phyloP scores from a whole-genome alignment of 2,329 filamentous ascomycete species.

The Bipolaris oryzae region DNA sequence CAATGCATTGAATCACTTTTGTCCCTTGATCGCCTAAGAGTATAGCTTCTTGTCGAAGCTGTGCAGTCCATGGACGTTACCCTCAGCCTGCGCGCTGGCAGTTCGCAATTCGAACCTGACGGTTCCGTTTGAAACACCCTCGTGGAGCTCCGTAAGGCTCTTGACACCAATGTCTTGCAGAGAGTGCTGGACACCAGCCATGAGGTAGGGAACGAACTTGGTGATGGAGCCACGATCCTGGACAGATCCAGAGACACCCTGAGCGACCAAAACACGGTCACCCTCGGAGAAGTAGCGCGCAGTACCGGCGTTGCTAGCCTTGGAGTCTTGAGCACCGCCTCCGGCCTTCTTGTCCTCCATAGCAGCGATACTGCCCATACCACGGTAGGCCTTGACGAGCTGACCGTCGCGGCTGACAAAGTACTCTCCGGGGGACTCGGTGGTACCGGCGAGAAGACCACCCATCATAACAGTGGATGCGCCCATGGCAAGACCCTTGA shows the following conservation, averaged over 20 bases:
- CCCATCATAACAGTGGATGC: constrained; percentile 99
- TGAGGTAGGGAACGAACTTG: constrained; percentile 95
- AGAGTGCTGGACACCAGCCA: constrained; percentile 95
- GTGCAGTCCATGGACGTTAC: constrained; percentile 94
- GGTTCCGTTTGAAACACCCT: constrained; percentile 72
- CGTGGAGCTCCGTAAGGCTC: constrained; percentile 78
- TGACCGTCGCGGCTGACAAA: constrained; percentile 96
- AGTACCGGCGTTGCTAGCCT: constrained; percentile 86
- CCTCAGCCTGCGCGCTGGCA: constrained; percentile 92
- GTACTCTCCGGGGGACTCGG: constrained; percentile 94
- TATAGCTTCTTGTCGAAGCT: constrained; percentile 99
- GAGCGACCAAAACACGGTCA: constrained; percentile 90
- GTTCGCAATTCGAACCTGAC: constrained; percentile 95
- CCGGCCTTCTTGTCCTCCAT: constrained; percentile 99
- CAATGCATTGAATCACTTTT: constrained; percentile 33
- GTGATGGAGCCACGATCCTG: constrained; percentile 83
- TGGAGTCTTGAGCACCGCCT: constrained; percentile 69
- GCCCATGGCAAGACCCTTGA: constrained; percentile 94
- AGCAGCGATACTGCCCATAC: constrained; percentile 98
- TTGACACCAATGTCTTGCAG: constrained; percentile 92
- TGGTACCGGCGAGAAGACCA: constrained; percentile 93
- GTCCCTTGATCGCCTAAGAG: constrained; percentile 61
- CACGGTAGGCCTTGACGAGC: constrained; percentile 98
- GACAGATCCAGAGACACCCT: constrained; percentile 90
- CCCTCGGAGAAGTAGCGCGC: constrained; percentile 98